phyloP scores from a whole-genome alignment of 495 filamentous ascomycete genomes.

The Aspergillus bertholletiae region DNA sequence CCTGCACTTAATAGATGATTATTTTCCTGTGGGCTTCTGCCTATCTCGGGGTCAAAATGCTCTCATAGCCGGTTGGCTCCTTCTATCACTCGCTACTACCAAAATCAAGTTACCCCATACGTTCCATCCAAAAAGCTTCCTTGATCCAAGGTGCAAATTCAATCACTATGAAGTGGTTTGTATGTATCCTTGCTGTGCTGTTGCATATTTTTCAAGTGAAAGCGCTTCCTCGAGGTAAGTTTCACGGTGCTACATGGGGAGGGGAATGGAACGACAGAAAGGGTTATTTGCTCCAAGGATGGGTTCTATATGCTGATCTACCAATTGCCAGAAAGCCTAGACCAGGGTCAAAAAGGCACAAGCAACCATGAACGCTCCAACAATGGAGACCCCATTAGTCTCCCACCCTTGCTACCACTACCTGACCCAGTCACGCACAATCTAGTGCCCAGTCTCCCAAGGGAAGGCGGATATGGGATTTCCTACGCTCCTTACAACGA shows the following conservation, averaged over 20 bases:
- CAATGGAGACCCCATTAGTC: not conserved
- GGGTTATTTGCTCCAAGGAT: not conserved
- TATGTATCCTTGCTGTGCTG: slow-evolving; percentile 6
- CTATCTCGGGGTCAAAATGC: too few species aligned
- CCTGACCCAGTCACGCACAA: slow-evolving; percentile 1
- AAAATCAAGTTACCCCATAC: not conserved
- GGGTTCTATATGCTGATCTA: not conserved
- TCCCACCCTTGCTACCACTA: slow-evolving; percentile 4
- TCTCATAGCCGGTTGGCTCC: too few species aligned
- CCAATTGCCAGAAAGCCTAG: not conserved
- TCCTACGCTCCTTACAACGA: slow-evolving; percentile 73
- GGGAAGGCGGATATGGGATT: slow-evolving; percentile 46
- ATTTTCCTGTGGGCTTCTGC: not conserved
- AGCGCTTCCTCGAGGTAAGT: slow-evolving; percentile 15
- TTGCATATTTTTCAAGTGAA: slow-evolving; percentile 6
- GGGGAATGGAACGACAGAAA: not conserved
- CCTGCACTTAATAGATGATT: not conserved
- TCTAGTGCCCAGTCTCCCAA: slow-evolving; percentile 13
- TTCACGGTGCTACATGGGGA: not conserved
- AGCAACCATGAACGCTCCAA: not conserved
- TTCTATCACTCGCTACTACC: not conserved
- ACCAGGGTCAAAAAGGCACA: not conserved
- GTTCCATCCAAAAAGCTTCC: not conserved
- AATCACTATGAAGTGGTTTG: slow-evolving; percentile 12
- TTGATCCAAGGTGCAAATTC: not conserved